Conservation (phyloP, 352 stramenopile genomes). For the Peronospora farinosa region DNA sequence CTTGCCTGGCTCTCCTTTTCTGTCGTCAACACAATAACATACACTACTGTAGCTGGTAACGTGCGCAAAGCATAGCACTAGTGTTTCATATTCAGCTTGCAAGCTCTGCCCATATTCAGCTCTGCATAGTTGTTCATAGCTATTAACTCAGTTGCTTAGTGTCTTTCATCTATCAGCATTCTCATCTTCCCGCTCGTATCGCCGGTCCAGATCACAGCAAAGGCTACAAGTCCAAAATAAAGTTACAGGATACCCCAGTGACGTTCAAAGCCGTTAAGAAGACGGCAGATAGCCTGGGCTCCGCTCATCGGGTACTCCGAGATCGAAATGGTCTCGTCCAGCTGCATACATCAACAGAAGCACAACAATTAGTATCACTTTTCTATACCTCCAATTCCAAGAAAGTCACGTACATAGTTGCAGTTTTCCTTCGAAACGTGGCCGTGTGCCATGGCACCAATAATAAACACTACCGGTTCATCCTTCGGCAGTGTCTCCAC, state of each 20-base stretch:
- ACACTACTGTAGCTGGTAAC: not conserved
- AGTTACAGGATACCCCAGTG: constrained; percentile 98
- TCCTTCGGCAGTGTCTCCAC: constrained; percentile 87
- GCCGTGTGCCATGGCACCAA: constrained; percentile 96
- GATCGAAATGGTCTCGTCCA: constrained; percentile 96
- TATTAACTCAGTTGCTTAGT: not conserved
- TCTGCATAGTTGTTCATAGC: constrained; percentile 3
- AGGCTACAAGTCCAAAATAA: constrained; percentile 12
- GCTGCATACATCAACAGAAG: constrained; percentile 32
- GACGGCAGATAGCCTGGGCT: constrained; percentile 92
- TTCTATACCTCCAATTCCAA: not conserved
- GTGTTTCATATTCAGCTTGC: constrained; percentile 2
- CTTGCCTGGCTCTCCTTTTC: constrained; percentile 36
- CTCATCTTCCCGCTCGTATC: constrained; percentile 9
- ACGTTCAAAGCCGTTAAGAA: constrained; percentile 96
- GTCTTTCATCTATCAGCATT: constrained; percentile 6
- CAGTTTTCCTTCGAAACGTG: constrained; percentile 96
- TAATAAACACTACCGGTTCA: constrained; percentile 95
- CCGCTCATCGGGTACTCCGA: constrained; percentile 98
- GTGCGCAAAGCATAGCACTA: not conserved
- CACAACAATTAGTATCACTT: constrained; percentile 4
- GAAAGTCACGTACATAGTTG: constrained; percentile 80
- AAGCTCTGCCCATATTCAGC: constrained; percentile 11
- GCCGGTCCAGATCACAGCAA: not conserved
- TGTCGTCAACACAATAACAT: constrained; percentile 9